These are phyloP conservation scores for Jatropha multifida DNA, from an alignment of 441 rosid genomes.

Conservation along the genomic window DNA sequence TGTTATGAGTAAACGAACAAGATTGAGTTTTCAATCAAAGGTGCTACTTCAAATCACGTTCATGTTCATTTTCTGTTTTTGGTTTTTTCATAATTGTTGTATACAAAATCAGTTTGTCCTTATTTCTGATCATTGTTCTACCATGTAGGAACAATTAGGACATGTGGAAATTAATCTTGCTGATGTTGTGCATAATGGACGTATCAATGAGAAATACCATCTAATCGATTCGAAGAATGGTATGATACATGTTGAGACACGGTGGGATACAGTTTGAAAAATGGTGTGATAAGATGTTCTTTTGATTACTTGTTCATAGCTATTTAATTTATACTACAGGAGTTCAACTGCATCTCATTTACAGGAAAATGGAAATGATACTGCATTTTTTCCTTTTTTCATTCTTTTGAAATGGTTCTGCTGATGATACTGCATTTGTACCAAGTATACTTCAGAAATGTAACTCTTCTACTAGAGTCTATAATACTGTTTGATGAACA, in stretches of 20 bases:
- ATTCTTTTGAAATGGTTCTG: neutral
- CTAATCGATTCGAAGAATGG: conserved; percentile 85
- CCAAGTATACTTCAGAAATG: no score
- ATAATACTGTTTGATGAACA: no score
- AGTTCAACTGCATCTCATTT: neutral
- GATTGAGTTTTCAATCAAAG: conserved; percentile 71
- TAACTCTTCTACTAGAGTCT: no score
- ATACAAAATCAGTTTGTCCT: neutral
- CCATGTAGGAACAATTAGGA: conserved; percentile 75
- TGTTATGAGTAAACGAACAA: conserved; percentile 69
- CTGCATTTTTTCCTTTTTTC: neutral
- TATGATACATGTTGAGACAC: conserved; percentile 62
- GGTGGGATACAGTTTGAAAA: conserved; percentile 78
- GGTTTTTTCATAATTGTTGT: no score
- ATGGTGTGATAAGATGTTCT: conserved; percentile 32
- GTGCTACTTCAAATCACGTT: conserved; percentile 26
- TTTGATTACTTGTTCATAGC: conserved; percentile 5
- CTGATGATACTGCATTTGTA: neutral
- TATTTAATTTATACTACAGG: no score
- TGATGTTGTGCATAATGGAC: conserved; percentile 79
- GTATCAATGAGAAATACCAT: conserved; percentile 81
- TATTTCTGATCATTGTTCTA: neutral
- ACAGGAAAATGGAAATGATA: neutral
- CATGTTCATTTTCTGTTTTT: neutral
- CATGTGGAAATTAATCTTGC: conserved; percentile 73